phyloP scores from a whole-genome alignment of 2,329 filamentous ascomycete genomes.

The Sporothrix globosa region DNA sequence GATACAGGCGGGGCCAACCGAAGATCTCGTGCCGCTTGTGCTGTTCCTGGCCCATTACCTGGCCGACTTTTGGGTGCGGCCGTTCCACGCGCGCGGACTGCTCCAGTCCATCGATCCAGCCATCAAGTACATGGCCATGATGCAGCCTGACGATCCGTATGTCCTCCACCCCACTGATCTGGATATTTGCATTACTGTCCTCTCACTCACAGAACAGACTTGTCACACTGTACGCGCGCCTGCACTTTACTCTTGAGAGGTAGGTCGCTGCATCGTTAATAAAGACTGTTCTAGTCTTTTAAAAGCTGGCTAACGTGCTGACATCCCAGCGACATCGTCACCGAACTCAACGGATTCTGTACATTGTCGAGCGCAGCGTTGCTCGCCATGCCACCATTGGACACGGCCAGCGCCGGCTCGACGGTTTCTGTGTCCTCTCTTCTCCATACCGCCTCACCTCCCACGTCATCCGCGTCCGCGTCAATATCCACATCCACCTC shows the following conservation, averaged over 20 bases:
- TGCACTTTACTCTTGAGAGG: slow-evolving; percentile 6
- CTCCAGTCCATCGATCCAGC: slow-evolving; percentile 12
- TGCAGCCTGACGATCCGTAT: slow-evolving; percentile 8
- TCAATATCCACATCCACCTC: neutral
- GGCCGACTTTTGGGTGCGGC: slow-evolving; percentile 21
- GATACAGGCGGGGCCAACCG: neutral
- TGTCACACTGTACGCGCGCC: neutral
- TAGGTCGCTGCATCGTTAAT: neutral
- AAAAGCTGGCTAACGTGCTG: neutral
- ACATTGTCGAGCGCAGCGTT: neutral
- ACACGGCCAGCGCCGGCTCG: neutral
- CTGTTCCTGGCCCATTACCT: slow-evolving; percentile 14
- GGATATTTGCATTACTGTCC: neutral
- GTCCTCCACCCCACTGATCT: neutral
- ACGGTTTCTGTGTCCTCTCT: neutral
- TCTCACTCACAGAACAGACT: neutral
- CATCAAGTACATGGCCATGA: slow-evolving; percentile 14
- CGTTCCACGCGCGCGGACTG: slow-evolving; percentile 3
- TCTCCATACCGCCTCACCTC: neutral
- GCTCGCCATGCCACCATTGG: neutral
- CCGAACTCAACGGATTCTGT: slow-evolving; percentile 10
- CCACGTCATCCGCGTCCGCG: neutral
- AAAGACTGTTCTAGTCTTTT: neutral
- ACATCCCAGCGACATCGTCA: slow-evolving; percentile 11
- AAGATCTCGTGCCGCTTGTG: neutral